phyloP scores from a whole-genome alignment of 768 basidiomycete species.

The Agaricus blazei region DNA sequence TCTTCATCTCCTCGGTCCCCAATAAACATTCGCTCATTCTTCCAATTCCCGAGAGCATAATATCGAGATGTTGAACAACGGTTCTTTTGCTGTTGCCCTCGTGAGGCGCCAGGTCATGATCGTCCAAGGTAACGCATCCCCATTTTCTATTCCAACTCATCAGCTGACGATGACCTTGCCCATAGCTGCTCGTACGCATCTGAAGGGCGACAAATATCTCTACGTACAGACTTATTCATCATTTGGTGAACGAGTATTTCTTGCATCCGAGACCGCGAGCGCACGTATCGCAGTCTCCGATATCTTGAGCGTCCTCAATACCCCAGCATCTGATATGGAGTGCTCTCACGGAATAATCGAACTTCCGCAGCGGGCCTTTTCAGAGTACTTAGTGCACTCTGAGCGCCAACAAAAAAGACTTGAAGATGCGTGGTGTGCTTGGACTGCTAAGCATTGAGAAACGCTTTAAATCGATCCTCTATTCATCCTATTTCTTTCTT shows the following conservation, averaged over 20 bases:
- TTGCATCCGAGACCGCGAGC: constrained; percentile 51
- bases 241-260: constrained; percentile 63
- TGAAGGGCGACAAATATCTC: constrained; percentile 48
- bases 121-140: constrained; percentile 50
- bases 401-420: constrained; percentile 48
- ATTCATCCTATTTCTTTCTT: neutral
- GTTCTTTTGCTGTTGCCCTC: constrained; percentile 62
- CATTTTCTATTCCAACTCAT: neutral
- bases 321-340: neutral
- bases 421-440: constrained; percentile 55
- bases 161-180: constrained; percentile 2
- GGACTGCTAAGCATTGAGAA: constrained; percentile 26
- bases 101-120: constrained; percentile 65
- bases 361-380: constrained; percentile 53
- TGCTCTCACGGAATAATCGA: constrained; percentile 50
- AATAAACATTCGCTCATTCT: neutral
- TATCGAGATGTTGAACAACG: constrained; percentile 39
- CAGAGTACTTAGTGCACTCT: constrained; percentile 50
- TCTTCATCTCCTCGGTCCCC: neutral
- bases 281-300: constrained; percentile 60
- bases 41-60: neutral
- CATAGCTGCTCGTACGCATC: constrained; percentile 54
- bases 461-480: too few species aligned
- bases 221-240: constrained; percentile 64
- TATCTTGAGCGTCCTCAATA: constrained; percentile 54